These are phyloP conservation scores for Kuraishia capsulata DNA, from an alignment of 805 yeast genomes.

Conservation along the genomic window DNA sequence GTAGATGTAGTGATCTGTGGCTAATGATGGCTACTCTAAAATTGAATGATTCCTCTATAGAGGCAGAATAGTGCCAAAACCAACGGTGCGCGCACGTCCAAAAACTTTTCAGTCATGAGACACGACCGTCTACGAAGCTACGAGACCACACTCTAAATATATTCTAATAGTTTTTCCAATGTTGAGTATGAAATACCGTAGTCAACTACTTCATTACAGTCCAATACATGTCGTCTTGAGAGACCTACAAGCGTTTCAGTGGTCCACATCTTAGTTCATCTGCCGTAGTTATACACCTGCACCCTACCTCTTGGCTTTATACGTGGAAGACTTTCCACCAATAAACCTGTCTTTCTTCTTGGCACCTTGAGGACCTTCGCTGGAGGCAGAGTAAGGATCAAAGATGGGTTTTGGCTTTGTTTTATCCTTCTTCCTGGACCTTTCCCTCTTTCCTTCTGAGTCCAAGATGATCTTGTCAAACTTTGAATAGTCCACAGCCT, in stretches of 20 bases:
- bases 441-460: conserved; percentile 3
- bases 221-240: too few relatives aligned
- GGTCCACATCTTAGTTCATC: background rate
- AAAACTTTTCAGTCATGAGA: too few relatives aligned
- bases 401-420: conserved; percentile 4
- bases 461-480: conserved; percentile 1
- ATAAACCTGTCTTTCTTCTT: conserved; percentile 25
- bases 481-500: background rate
- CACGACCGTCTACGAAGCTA: too few relatives aligned
- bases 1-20: too few relatives aligned
- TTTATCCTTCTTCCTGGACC: conserved; percentile 1
- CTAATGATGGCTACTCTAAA: too few relatives aligned
- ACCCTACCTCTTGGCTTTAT: background rate
- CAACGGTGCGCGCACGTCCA: too few relatives aligned
- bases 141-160: too few relatives aligned
- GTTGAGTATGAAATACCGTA: background rate
- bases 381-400: conserved; percentile 15
- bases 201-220: too few relatives aligned
- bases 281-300: too few relatives aligned
- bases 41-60: too few relatives aligned
- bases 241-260: background rate
- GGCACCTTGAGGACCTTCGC: conserved; percentile 45
- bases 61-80: too few relatives aligned
- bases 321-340: background rate
- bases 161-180: too few relatives aligned